Base-by-base conservation (phyloP, 2,329 filamentous ascomycete species). In the Talaromyces verruculosus region DNA sequence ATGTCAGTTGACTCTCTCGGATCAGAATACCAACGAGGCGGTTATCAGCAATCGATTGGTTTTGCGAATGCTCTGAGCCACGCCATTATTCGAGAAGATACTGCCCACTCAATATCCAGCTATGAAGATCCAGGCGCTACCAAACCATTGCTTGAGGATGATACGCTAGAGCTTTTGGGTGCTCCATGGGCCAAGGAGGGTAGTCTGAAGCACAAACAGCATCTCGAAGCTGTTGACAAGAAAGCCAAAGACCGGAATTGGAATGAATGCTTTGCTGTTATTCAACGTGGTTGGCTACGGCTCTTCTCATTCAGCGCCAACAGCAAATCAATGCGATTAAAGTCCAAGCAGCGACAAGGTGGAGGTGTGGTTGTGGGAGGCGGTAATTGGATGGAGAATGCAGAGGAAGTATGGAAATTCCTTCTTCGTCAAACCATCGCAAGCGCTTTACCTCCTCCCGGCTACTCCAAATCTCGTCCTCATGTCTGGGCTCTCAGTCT, bases 111-210 rank as follows among this genome's bases (percentile, higher is more conserved):
- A 1, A 79, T 82, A 70, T 80, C 69, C 79, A 73, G 82, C 82
- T 70, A 82, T 69, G 89, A 89, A 71, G 88, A 89, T 35, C 86
- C 87, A 53, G 79, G 87, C 39, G 83, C 83, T 58, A 81, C 82
- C 1, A 83, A 86, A 5, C 87, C 90, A 30, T 81, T 97, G 10
- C 86, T 98, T 0, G 94, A 97, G 72, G 95, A 98, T 73, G 95
- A 99, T 73, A 92, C 90, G 0, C 85, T 99, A 13, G 93, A 96
- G 74, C 87, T 99, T 45, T 88, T 91, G 11, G 95, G 95, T 28
- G 92, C 95, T n/a, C 95, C 95, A 0, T 99, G 95, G 95, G 90
- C 96, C 33, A 99, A 99, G 79, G 95, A 99, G 79, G 95, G 95
- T 68, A 92, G 96, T 71, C 84, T 98, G 22, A 94, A 94, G 71